A percentile compares a stretch with the other conserved stretches of the same genome.
Evolutionary conservation across 257 asterid genomes (phyloP).

Genomic region (Avicennia marina): DNA sequence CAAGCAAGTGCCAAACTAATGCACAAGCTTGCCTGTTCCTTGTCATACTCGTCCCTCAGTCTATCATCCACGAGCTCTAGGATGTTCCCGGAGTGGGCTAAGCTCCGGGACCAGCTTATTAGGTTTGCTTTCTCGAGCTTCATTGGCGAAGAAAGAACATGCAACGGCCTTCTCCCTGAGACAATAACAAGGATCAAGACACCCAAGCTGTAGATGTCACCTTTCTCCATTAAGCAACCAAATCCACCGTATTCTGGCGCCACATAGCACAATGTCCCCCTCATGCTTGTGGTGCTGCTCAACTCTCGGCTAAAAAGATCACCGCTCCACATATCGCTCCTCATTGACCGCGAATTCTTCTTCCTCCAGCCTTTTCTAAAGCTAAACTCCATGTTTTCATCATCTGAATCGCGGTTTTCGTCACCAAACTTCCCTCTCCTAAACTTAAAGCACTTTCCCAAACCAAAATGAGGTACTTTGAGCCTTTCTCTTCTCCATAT

Average conservation of each 20-base stretch:
- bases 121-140: slow-evolving; percentile 83
- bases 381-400: slow-evolving; percentile 58
- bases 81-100: slow-evolving; percentile 64
- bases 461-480: slow-evolving; percentile 56
- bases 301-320: slow-evolving; percentile 89
- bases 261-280: slow-evolving; percentile 87
- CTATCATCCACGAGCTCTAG: slow-evolving; percentile 78
- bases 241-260: slow-evolving; percentile 86
- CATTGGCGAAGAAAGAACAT: slow-evolving; percentile 90
- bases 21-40: slow-evolving; percentile 73
- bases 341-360: slow-evolving; percentile 47
- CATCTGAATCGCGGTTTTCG: slow-evolving; percentile 18
- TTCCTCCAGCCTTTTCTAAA: slow-evolving; percentile 62
- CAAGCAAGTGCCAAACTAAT: slow-evolving; percentile 87
- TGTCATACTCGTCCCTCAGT: slow-evolving; percentile 42
- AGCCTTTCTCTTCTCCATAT: slow-evolving; percentile 27
- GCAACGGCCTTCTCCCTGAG: slow-evolving; percentile 90
- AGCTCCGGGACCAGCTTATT: slow-evolving; percentile 78
- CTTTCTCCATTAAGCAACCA: slow-evolving; percentile 77
- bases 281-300: slow-evolving; percentile 97
- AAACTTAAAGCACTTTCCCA: slow-evolving; percentile 54
- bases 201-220: slow-evolving; percentile 87
- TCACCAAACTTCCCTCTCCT: slow-evolving; percentile 20
- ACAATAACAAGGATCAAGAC: slow-evolving; percentile 76
- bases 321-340: slow-evolving; percentile 77